Evolutionary conservation across 2,329 filamentous ascomycete genomes (phyloP), one percentile per base, ranked within the genome.

Genomic region (Microcyclosporella mali): DNA sequence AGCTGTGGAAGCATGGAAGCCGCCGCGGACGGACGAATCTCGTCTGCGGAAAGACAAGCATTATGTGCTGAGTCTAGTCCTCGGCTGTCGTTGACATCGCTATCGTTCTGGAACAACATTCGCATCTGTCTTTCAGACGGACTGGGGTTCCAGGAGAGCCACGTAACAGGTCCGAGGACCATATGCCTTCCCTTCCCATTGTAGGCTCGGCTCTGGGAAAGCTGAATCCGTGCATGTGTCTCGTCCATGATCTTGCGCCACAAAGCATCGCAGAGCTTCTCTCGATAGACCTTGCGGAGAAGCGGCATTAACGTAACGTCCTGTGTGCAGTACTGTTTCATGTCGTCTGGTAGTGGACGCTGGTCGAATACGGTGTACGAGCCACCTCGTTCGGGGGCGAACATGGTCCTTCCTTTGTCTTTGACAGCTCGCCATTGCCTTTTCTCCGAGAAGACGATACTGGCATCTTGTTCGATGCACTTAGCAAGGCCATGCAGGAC

Each of bases 311-410:
- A 57, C 6, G 53, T 33, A 1, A 77, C 67, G 49, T 77, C 72
- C 14, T 70, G 61, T 2, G 62, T 58, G 48, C 72, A 76, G 55
- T 77, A 78, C 0, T 49, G 10, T 17, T 57, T 37, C 2, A 76
- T 62, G 0, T 65, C 65, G 2, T 49, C 10, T 0, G 46, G 33
- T 4, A 77, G 45, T 0, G 74, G 74, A 0, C 73, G 62, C 31
- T 59, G 39, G 43, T 70, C 67, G 51, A 78, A 77, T 0, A 74
- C 66, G 10, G 67, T 59, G 47, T 70, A 72, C 7, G 50, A 58
- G 0, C 73, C 73, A 1, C 73, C 73, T 1, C 43, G 42, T 27
- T 67, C 56, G 0, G 69, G 67, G 3, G 53, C 53, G 49, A 73
- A 75, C 3, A 74, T 56, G 2, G 38, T 41, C 1, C 38, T 6